Percentiles rank a stretch among this genome's conserved stretches.
These are phyloP conservation scores for Gigaspora rosea DNA, from an alignment of 192 early-diverging fungal species.

Conservation along the genomic window DNA sequence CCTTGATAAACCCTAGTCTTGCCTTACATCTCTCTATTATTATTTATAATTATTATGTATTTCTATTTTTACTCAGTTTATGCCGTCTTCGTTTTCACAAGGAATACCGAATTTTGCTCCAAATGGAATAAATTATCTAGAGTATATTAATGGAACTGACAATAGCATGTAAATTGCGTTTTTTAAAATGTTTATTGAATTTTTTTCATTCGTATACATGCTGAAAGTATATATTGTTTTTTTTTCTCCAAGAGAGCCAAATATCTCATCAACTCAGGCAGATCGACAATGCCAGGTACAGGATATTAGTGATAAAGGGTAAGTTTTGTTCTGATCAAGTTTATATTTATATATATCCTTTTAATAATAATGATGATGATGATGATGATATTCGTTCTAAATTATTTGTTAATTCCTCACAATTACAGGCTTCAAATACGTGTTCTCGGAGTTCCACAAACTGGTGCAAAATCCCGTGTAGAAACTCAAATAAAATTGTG, in stretches of 20 bases:
- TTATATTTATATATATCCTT: neutral
- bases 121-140: neutral
- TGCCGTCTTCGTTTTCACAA: neutral
- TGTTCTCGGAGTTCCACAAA: conserved; percentile 47
- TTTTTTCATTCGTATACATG: neutral
- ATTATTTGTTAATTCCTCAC: neutral
- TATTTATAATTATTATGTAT: neutral
- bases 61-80: conserved; percentile 7
- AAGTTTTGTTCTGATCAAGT: no score
- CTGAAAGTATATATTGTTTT: no score
- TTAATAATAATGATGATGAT: no score
- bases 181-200: neutral
- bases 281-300: conserved; percentile 1
- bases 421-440: conserved; percentile 2
- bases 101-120: neutral
- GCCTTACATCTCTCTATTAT: neutral
- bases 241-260: neutral
- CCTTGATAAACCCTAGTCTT: neutral
- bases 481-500: conserved; percentile 96
- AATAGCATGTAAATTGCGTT: neutral
- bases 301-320: conserved; percentile 10
- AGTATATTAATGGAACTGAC: conserved; percentile 7
- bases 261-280: neutral
- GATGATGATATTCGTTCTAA: neutral
- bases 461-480: conserved; percentile 82